Base-by-base conservation (phyloP, 495 filamentous ascomycete genomes). In the Penicillium alfredii region DNA sequence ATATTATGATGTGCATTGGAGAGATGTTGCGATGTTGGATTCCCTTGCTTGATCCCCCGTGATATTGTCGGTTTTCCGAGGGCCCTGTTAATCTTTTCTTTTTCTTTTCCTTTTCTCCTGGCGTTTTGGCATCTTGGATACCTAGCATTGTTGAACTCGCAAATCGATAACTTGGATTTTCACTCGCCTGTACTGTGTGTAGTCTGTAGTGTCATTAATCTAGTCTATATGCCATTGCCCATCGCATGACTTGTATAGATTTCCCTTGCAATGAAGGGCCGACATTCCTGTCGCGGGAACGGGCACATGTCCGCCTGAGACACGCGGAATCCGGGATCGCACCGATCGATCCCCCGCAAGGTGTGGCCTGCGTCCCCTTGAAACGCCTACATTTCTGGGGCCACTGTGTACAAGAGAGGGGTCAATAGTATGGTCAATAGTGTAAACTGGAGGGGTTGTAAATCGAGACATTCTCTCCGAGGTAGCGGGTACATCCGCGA, bases 121-220 rank as follows among this genome's bases (percentile, higher is more conserved):
- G 49, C 38, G 44, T 42, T 49, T n/a, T 39, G 35, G 42, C 30
- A 41, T 44, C 31, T 42, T 48, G 48, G 38, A 52, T 51, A 55
- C 48, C 44, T 52, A 52, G 37, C 31, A 47, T 42, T 38, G 15
- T 29, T 39, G n/a, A n/a, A n/a, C 19, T 34, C 11, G 35, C 20
- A 15, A 35, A 40, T 40, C 22, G 29, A 37, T 29, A 26, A 6
- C 23, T 23, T 14, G 15, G 1, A n/a, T n/a, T n/a, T n/a, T n/a
- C n/a, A n/a, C n/a, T n/a, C n/a, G n/a, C n/a, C n/a, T n/a, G n/a
- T n/a, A n/a, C n/a, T n/a, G n/a, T n/a, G n/a, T n/a, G n/a, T n/a
- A n/a, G n/a, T n/a, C n/a, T n/a, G n/a, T n/a, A n/a, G n/a, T n/a
- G n/a, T n/a, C n/a, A n/a, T n/a, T n/a, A n/a, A n/a, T n/a, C n/a